Conservation (phyloP, 2,329 filamentous ascomycete species). For the Tolypocladium ovalisporum region DNA sequence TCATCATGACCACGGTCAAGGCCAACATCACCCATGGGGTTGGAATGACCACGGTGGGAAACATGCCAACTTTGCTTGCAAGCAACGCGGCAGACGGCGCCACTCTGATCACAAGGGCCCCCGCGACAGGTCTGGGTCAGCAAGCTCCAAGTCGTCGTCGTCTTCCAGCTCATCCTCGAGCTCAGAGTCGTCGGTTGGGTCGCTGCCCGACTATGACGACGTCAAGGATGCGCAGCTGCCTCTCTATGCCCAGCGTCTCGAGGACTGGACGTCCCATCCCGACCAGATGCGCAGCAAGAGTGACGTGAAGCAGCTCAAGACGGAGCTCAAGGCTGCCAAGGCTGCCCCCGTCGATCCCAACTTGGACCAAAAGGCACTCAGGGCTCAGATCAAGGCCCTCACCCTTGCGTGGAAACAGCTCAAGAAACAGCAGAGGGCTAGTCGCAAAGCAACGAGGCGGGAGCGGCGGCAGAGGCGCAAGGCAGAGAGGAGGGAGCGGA, state of each 20-base stretch:
- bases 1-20: not conserved
- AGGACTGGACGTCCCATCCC: slow-evolving; percentile 37
- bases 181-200: slow-evolving; percentile 34
- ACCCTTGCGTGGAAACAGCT: slow-evolving; percentile 29
- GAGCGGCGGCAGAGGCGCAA: slow-evolving; percentile 16
- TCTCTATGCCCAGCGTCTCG: slow-evolving; percentile 30
- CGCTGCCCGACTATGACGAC: slow-evolving; percentile 42
- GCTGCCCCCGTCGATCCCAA: slow-evolving; percentile 1
- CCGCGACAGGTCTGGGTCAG: slow-evolving; percentile 12
- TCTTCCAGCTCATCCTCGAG: slow-evolving; percentile 23
- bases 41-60: not conserved
- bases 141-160: slow-evolving; percentile 20
- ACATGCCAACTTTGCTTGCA: not conserved
- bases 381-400: slow-evolving; percentile 32
- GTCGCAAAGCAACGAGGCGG: slow-evolving; percentile 19
- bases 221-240: slow-evolving; percentile 37
- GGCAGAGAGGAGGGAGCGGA: slow-evolving; percentile 21
- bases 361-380: slow-evolving; percentile 22
- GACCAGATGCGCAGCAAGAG: slow-evolving; percentile 36
- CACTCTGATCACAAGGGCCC: slow-evolving; percentile 6
- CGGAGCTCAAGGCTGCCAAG: slow-evolving; percentile 31
- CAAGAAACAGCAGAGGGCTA: slow-evolving; percentile 17
- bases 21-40: not conserved
- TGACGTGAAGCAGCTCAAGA: slow-evolving; percentile 28
- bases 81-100: not conserved